Evolutionary conservation across 371 early-diverging fungal species (phyloP), one percentile per base, ranked within the genome.

Genomic region (Mucor indicus): DNA sequence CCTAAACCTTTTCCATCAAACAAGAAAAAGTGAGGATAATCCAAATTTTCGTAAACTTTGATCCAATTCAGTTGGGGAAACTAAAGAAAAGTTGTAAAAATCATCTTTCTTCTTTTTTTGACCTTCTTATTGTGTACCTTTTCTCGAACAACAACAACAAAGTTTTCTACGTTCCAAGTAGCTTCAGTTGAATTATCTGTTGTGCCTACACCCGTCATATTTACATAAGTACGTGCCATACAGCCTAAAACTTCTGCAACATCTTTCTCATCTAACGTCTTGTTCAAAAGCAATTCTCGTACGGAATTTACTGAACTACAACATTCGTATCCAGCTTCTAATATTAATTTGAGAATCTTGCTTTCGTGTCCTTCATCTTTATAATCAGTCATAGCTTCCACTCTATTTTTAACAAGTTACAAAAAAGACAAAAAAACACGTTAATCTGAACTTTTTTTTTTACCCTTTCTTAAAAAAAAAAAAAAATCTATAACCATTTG

Each of bases 171-270:
- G 59, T 87, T 77, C 90, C 89, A 90, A 2, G 75, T 71, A 12
- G 75, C 49, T 19, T 38, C 69, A 31, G 55, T 43, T 2, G 23
- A 37, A 2, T 33, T 37, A 29, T 60, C 45, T 13, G 70, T 60
- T 50, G 55, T 52, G 43, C 67, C 65, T 25, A 80, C 79, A 8
- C 79, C 72, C 24, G 62, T 67, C 47, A 81, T 70, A 37, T 77
- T 79, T 15, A 77, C 60, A 48, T 74, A 79, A 1, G 85, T 76
- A 33, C 77, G 67, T 17, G 82, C 80, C 85, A 91, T 89, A 78
- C 85, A 83, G 16, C 80, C 83, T 29, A 91, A 47, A 1, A 78
- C 67, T n/a, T 80, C 75, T 10, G 89, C 87, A n/a, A 91, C 74
- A 38, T 85, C 83, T 31, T 73, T 74, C 33, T 88, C 90, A 15